Evolutionary conservation across 176 grass and related monocot genomes (phyloP).

Genomic region (Aegilops bicornis): DNA sequence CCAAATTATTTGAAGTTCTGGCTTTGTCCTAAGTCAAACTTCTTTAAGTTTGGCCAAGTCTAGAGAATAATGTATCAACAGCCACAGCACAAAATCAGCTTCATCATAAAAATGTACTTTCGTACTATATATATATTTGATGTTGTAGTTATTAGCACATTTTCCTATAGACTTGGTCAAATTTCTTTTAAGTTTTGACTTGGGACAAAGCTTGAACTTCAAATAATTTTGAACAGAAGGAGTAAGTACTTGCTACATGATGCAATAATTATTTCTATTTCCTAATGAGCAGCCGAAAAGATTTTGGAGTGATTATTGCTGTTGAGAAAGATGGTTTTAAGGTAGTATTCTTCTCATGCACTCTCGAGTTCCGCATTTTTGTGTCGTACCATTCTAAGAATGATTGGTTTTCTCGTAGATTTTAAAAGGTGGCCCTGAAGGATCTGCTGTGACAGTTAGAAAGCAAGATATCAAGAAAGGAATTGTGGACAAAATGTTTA

Average conservation of each 20-base stretch:
- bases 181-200: neutral
- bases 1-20: neutral
- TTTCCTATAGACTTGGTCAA: neutral
- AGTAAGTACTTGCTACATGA: neutral
- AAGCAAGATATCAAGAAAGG: conserved; percentile 76
- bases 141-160: neutral
- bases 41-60: neutral
- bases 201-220: neutral
- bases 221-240: neutral
- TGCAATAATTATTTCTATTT: conserved; percentile 29
- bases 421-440: conserved; percentile 79
- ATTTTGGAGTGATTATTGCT: conserved; percentile 84
- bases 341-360: conserved; percentile 38
- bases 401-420: conserved; percentile 44
- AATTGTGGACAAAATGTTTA: conserved; percentile 95
- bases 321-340: conserved; percentile 86
- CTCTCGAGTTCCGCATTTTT: conserved; percentile 5
- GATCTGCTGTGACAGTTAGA: conserved; percentile 53
- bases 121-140: neutral
- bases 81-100: neutral
- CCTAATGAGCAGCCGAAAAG: conserved; percentile 64
- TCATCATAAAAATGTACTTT: neutral
- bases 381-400: conserved; percentile 22
- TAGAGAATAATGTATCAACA: neutral
- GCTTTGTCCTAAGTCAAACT: neutral